Conservation (phyloP, 805 yeast species). For the Teunomyces tritomae region DNA sequence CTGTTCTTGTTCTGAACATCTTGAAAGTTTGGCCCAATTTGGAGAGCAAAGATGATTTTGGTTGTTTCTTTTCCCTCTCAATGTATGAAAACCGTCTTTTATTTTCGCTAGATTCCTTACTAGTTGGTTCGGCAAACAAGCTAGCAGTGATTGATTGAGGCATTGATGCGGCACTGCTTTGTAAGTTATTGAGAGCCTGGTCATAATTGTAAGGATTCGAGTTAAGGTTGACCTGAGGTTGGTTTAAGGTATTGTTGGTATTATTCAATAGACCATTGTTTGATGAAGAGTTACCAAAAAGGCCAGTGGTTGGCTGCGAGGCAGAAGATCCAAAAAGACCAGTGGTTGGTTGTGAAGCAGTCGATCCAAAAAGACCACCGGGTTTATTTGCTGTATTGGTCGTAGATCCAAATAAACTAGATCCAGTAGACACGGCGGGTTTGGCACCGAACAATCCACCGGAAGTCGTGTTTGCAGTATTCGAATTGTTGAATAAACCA, state of each 20-base stretch:
- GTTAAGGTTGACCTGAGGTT: constrained; percentile 2
- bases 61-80: constrained; percentile 10
- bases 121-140: constrained; percentile 16
- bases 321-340: background rate
- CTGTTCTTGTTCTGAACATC: constrained; percentile 23
- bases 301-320: constrained; percentile 10
- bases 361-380: constrained; percentile 10
- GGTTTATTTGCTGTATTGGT: constrained; percentile 5
- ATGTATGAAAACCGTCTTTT: constrained; percentile 17
- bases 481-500: background rate
- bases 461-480: background rate
- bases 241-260: background rate
- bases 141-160: constrained; percentile 34
- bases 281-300: constrained; percentile 20
- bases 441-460: background rate
- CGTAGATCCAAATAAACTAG: constrained; percentile 20
- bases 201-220: constrained; percentile 31
- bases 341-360: constrained; percentile 7
- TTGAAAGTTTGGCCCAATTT: constrained; percentile 36
- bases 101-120: constrained; percentile 11
- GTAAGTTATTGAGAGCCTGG: constrained; percentile 20
- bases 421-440: constrained; percentile 5
- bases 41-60: constrained; percentile 26
- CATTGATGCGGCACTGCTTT: constrained; percentile 19
- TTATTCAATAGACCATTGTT: constrained; percentile 5